Percentiles rank a stretch among this genome's conserved stretches.
phyloP scores from a whole-genome alignment of 352 stramenopile genomes.

The Globisporangium paroecandrum region DNA sequence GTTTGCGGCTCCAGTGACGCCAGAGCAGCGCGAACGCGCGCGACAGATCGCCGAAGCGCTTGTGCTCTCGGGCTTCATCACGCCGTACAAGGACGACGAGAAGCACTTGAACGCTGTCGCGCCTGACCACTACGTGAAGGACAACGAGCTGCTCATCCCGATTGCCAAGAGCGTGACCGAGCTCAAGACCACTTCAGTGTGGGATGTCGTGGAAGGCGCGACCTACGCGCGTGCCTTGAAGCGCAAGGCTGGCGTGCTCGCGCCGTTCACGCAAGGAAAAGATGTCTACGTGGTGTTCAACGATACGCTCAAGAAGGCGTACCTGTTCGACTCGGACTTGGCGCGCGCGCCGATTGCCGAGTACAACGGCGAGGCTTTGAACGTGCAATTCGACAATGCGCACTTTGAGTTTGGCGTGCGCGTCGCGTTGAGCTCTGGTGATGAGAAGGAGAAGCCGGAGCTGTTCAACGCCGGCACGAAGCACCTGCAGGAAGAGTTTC shows the following conservation, averaged over 20 bases:
- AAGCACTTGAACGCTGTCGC: conserved; percentile 4
- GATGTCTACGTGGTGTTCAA: conserved; percentile 36
- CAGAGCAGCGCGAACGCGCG: background rate
- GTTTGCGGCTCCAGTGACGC: background rate
- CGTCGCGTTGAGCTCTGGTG: background rate
- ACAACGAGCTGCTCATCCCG: conserved; percentile 8
- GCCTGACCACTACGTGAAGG: conserved; percentile 1
- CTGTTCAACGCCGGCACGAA: conserved; percentile 9
- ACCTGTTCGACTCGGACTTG: conserved; percentile 10
- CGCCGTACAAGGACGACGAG: conserved; percentile 11
- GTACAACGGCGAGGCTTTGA: background rate
- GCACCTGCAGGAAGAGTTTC: conserved; percentile 14
- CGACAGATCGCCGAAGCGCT: conserved; percentile 10
- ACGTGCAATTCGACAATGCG: conserved; percentile 10
- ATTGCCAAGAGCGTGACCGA: conserved; percentile 2
- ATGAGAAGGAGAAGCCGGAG: conserved; percentile 8
- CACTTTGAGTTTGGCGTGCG: conserved; percentile 13
- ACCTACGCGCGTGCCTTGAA: conserved; percentile 24
- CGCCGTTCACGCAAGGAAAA: conserved; percentile 52
- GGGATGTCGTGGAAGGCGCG: background rate
- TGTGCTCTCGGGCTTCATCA: conserved; percentile 7
- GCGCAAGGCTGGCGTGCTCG: conserved; percentile 57
- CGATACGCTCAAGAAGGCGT: conserved; percentile 9
- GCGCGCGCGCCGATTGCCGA: conserved; percentile 6
- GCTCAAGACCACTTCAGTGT: background rate